Evolutionary conservation across 1,284 basidiomycete genomes (phyloP).

Genomic region (Butyriboletus appendiculatus): DNA sequence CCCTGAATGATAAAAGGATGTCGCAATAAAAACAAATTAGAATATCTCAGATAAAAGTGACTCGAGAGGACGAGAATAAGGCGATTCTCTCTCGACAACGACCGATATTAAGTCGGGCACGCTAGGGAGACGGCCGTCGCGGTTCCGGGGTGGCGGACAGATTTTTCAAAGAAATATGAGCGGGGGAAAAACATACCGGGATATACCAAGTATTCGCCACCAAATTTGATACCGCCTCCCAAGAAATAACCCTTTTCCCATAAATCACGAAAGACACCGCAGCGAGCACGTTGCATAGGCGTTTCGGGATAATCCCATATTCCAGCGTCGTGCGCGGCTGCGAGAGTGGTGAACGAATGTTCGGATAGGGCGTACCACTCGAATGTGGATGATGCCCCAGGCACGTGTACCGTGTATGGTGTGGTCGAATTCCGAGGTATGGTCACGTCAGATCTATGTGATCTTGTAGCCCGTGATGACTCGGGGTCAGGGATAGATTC

Average conservation of each 20-base stretch:
- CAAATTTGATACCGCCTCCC: slow-evolving; percentile 90
- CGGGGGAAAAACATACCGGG: slow-evolving; percentile 64
- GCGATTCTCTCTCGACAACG: not conserved
- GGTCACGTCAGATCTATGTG: slow-evolving; percentile 1
- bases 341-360: slow-evolving; percentile 55
- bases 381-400: slow-evolving; percentile 59
- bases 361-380: slow-evolving; percentile 58
- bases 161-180: not conserved
- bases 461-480: slow-evolving; percentile 4
- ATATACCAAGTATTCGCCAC: slow-evolving; percentile 95
- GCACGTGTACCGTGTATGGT: slow-evolving; percentile 58
- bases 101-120: not conserved
- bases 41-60: slow-evolving; percentile 6
- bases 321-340: slow-evolving; percentile 61
- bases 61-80: not conserved
- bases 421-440: slow-evolving; percentile 17
- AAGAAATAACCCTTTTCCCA: slow-evolving; percentile 84
- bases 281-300: slow-evolving; percentile 67
- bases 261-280: slow-evolving; percentile 78
- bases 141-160: not conserved
- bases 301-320: slow-evolving; percentile 79
- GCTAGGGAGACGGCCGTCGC: not conserved
- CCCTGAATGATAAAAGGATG: slow-evolving; percentile 47
- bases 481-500: slow-evolving; percentile 13
- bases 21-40: slow-evolving; percentile 4